A percentile compares a stretch with the other conserved stretches of the same genome.
These are phyloP conservation scores for Pinus albicaulis DNA, from an alignment of 75 land plant species.

Conservation along the genomic window DNA sequence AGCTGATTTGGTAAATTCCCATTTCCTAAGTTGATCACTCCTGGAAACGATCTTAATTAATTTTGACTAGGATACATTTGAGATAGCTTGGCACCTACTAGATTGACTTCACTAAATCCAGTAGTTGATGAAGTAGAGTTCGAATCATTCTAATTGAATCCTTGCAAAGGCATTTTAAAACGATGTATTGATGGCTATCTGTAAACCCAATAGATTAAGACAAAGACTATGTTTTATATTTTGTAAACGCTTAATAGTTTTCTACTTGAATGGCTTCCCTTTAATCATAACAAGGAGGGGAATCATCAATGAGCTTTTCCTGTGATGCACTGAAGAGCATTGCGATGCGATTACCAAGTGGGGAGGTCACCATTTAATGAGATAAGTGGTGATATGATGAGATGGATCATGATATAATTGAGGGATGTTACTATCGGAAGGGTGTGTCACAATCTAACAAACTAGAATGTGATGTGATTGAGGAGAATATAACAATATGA, in stretches of 20 bases:
- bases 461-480: too few species aligned
- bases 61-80: too few species aligned
- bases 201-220: not conserved
- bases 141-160: not conserved
- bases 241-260: not conserved
- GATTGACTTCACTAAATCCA: not conserved
- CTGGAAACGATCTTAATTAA: slow-evolving; percentile 10
- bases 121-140: not conserved
- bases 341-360: too few species aligned
- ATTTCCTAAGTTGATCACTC: not conserved
- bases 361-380: too few species aligned
- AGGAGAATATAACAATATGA: too few species aligned
- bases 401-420: too few species aligned
- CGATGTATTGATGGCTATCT: not conserved
- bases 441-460: too few species aligned
- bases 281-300: too few species aligned
- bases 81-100: not conserved
- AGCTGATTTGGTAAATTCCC: slow-evolving; percentile 1
- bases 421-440: too few species aligned
- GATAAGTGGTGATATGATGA: too few species aligned
- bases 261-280: not conserved
- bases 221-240: not conserved
- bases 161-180: not conserved
- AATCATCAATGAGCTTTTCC: too few species aligned
- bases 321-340: too few species aligned